Conservation (phyloP, 495 filamentous ascomycete species). For the Penicillium cinerascens region DNA sequence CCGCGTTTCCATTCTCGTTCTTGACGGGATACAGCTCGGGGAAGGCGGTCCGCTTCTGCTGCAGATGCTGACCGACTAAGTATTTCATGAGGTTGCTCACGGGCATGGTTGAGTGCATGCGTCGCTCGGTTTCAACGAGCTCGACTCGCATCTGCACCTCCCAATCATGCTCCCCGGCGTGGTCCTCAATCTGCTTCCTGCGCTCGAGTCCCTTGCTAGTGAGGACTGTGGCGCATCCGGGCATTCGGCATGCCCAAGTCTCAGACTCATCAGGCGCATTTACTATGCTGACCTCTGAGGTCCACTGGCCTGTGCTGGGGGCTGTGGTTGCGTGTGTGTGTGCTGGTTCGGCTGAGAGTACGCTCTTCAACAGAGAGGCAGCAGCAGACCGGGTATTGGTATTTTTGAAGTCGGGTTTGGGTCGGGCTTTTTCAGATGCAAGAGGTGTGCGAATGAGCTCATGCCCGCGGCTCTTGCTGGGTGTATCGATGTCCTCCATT, state of each 20-base stretch:
- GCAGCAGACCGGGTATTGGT: conserved; percentile 28
- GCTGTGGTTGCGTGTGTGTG: conserved; percentile 2
- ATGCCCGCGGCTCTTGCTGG: conserved; percentile 42
- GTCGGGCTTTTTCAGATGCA: conserved; percentile 32
- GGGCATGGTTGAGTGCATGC: conserved; percentile 35
- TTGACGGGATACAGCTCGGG: conserved; percentile 18
- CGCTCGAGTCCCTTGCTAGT: conserved; percentile 54
- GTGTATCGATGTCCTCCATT: conserved; percentile 42
- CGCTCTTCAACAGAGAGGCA: conserved; percentile 32
- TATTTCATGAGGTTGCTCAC: conserved; percentile 41
- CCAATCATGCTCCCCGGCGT: conserved; percentile 64
- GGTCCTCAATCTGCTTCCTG: conserved; percentile 57
- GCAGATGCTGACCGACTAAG: conserved; percentile 21
- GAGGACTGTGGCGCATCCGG: conserved; percentile 62
- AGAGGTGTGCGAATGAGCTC: conserved; percentile 44
- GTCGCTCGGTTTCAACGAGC: conserved; percentile 49
- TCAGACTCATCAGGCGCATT: conserved; percentile 37
- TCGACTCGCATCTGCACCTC: conserved; percentile 57
- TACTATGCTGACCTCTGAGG: conserved; percentile 38
- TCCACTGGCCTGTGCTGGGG: conserved; percentile 18
- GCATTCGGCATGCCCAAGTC: conserved; percentile 67
- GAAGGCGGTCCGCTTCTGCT: conserved; percentile 26
- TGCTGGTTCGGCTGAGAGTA: conserved; percentile 27
- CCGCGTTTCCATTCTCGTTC: conserved; percentile 3
- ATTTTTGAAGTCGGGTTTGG: conserved; percentile 27